phyloP scores from a whole-genome alignment of 371 early-diverging fungal genomes.

The Chytridium lagenaria region DNA sequence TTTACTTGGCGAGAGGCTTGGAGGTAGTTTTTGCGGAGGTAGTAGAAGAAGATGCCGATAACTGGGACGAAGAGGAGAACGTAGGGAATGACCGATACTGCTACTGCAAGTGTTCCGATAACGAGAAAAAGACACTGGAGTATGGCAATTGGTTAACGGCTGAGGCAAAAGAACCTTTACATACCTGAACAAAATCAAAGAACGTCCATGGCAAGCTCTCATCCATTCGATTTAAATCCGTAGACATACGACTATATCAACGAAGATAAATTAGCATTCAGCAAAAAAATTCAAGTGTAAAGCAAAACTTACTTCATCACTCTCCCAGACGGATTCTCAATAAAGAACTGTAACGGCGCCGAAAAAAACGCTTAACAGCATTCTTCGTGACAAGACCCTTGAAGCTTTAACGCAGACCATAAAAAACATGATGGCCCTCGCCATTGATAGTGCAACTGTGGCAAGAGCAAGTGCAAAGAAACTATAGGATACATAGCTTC shows the following conservation, averaged over 20 bases:
- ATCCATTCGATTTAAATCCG: constrained; percentile 45
- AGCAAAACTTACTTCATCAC: constrained; percentile 37
- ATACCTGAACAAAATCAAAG: constrained; percentile 45
- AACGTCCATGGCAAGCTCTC: constrained; percentile 47
- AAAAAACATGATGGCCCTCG: constrained; percentile 45
- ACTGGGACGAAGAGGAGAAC: constrained; percentile 43
- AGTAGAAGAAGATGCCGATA: constrained; percentile 29
- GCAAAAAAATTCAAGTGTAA: neutral
- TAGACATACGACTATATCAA: constrained; percentile 36
- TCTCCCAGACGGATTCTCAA: constrained; percentile 45
- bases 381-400: constrained; percentile 25
- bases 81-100: constrained; percentile 42
- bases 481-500: constrained; percentile 14
- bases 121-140: constrained; percentile 38
- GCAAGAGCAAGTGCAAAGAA: constrained; percentile 27
- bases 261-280: neutral
- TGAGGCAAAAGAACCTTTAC: neutral
- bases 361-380: constrained; percentile 44
- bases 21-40: constrained; percentile 41
- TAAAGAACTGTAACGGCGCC: constrained; percentile 52
- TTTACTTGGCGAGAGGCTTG: constrained; percentile 46
- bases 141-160: neutral
- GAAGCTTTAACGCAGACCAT: constrained; percentile 29
- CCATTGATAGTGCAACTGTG: constrained; percentile 29
- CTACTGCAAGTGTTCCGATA: constrained; percentile 32